These are phyloP conservation scores for Saturnispora sekii DNA, from an alignment of 805 yeast genomes.

Conservation along the genomic window DNA sequence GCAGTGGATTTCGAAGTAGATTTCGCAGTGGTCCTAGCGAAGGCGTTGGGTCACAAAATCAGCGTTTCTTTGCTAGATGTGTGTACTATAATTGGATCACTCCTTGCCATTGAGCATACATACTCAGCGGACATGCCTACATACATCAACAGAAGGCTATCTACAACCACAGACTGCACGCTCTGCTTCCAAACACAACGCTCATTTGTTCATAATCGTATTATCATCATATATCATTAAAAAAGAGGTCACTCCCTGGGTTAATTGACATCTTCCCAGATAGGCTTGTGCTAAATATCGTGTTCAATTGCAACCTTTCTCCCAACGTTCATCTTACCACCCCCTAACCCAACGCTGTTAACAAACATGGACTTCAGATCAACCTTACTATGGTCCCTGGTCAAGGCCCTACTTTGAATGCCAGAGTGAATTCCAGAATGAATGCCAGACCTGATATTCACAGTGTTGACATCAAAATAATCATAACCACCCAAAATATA, in stretches of 20 bases:
- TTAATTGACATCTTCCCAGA: background rate
- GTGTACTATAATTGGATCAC: too few relatives aligned
- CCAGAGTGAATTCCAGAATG: constrained; percentile 20
- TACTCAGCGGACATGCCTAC: too few relatives aligned
- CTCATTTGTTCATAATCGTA: too few relatives aligned
- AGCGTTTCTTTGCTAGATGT: too few relatives aligned
- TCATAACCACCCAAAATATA: constrained; percentile 49
- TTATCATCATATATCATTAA: background rate
- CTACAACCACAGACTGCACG: too few relatives aligned
- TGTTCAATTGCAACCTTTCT: constrained; percentile 18
- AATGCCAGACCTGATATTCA: constrained; percentile 35
- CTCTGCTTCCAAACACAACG: too few relatives aligned
- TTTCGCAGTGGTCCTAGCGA: too few relatives aligned
- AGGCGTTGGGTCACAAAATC: too few relatives aligned
- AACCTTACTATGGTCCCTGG: constrained; percentile 18
- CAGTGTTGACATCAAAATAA: constrained; percentile 49
- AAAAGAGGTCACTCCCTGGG: background rate
- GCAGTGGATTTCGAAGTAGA: too few relatives aligned
- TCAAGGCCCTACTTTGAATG: constrained; percentile 19
- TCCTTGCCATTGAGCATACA: background rate
- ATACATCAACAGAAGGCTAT: too few relatives aligned
- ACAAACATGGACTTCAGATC: constrained; percentile 11
- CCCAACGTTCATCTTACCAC: constrained; percentile 16
- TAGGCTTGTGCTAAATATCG: constrained; percentile 11
- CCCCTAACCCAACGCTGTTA: background rate